These are phyloP conservation scores for Colletotrichum horii DNA, from an alignment of 2,329 filamentous ascomycete species.

Conservation along the genomic window DNA sequence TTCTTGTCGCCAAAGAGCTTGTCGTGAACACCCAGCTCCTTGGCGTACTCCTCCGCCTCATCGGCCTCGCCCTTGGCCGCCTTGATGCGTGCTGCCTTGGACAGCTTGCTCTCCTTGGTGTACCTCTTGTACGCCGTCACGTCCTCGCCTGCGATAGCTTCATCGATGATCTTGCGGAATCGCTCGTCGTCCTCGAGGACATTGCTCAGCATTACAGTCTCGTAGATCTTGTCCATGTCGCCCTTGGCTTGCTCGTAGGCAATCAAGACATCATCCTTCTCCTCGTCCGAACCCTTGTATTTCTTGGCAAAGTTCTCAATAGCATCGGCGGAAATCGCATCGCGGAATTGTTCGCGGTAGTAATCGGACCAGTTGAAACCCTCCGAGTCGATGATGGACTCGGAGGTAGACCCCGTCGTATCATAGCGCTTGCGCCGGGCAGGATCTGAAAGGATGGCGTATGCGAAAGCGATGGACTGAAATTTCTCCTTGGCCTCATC, in stretches of 20 bases:
- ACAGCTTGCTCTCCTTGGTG: slow-evolving; percentile 72
- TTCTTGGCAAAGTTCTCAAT: slow-evolving; percentile 77
- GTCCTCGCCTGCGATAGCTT: slow-evolving; percentile 74
- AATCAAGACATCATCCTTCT: slow-evolving; percentile 76
- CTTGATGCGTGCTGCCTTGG: slow-evolving; percentile 62
- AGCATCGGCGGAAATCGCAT: slow-evolving; percentile 74
- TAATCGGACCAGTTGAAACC: slow-evolving; percentile 92
- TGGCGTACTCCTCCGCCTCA: slow-evolving; percentile 77
- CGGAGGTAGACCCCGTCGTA: slow-evolving; percentile 84
- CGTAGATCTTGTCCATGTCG: slow-evolving; percentile 78
- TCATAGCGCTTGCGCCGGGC: slow-evolving; percentile 86
- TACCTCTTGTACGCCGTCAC: slow-evolving; percentile 74
- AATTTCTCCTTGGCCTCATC: slow-evolving; percentile 79
- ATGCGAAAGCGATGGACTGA: slow-evolving; percentile 91
- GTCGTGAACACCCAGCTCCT: slow-evolving; percentile 76
- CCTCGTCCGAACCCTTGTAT: slow-evolving; percentile 89
- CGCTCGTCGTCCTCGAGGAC: slow-evolving; percentile 84
- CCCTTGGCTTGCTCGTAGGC: slow-evolving; percentile 79
- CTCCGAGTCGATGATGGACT: slow-evolving; percentile 77
- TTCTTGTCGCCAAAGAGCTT: slow-evolving; percentile 63
- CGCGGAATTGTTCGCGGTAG: slow-evolving; percentile 83
- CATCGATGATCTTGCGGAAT: slow-evolving; percentile 81
- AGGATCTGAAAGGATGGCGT: slow-evolving; percentile 88
- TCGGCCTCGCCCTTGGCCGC: slow-evolving; percentile 69
- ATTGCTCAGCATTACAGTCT: slow-evolving; percentile 85